These are phyloP conservation scores for Sextonia rubra DNA, from an alignment of 164 flowering plant genomes.

Conservation along the genomic window DNA sequence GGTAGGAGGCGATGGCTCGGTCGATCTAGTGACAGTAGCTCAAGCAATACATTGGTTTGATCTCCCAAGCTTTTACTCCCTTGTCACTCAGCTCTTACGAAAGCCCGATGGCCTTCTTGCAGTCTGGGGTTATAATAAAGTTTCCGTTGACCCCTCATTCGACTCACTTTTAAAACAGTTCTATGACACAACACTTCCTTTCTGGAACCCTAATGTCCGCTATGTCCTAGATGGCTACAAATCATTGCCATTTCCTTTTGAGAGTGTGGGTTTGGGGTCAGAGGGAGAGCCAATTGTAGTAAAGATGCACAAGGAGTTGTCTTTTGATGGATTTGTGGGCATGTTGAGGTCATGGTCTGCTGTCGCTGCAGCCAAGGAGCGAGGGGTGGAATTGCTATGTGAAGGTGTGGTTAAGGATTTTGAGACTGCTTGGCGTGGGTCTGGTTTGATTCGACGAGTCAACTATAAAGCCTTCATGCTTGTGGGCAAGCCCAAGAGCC, in stretches of 20 bases:
- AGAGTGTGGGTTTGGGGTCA: constrained; percentile 14
- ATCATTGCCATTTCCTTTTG: constrained; percentile 26
- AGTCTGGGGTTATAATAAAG: constrained; percentile 61
- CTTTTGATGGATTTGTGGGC: constrained; percentile 22
- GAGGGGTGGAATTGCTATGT: constrained; percentile 26
- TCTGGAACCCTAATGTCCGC: constrained; percentile 6
- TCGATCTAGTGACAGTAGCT: constrained; percentile 42
- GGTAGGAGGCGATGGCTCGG: constrained; percentile 16
- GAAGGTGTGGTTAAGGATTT: constrained; percentile 23
- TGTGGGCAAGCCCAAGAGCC: constrained; percentile 2
- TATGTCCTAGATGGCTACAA: constrained; percentile 11
- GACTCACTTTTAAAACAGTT: constrained; percentile 30
- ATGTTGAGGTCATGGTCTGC: constrained; percentile 23
- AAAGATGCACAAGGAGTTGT: constrained; percentile 8
- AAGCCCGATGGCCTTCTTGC: constrained; percentile 70
- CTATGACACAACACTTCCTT: constrained; percentile 14
- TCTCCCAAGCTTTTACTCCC: constrained; percentile 48
- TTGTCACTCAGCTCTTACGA: constrained; percentile 42
- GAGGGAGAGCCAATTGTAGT: constrained; percentile 20
- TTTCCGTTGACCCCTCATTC: constrained; percentile 22
- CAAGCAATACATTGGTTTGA: constrained; percentile 73
- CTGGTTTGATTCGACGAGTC: not conserved
- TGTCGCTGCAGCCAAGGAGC: constrained; percentile 17
- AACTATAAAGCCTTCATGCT: constrained; percentile 10
- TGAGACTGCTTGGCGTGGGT: constrained; percentile 20